phyloP scores from a whole-genome alignment of 768 basidiomycete species.

The Mycena capillaripes region DNA sequence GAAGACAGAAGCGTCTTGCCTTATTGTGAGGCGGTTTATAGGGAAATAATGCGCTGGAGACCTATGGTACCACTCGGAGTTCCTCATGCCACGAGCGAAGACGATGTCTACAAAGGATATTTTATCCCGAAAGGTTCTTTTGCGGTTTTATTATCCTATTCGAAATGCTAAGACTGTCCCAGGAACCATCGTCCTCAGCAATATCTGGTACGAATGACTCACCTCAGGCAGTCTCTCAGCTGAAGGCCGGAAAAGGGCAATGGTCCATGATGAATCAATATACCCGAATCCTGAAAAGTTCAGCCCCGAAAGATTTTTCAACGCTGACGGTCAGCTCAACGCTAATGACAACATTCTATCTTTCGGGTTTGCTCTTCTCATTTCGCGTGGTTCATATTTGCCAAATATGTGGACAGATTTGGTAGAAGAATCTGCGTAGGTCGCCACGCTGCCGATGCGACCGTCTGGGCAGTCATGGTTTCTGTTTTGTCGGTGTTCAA shows the following conservation, averaged over 20 bases:
- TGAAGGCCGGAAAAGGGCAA: conserved; percentile 11
- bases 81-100: conserved; percentile 38
- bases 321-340: conserved; percentile 13
- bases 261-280: conserved; percentile 43
- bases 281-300: conserved; percentile 46
- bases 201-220: not conserved
- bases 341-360: not conserved
- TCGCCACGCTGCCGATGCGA: conserved; percentile 9
- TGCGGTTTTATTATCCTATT: not conserved
- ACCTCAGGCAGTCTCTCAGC: not conserved
- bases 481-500: conserved; percentile 5
- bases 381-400: not conserved
- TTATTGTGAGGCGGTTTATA: conserved; percentile 24
- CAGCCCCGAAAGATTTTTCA: conserved; percentile 45
- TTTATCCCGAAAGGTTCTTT: conserved; percentile 49
- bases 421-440: conserved; percentile 7
- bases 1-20: conserved; percentile 38
- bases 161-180: not conserved
- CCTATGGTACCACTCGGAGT: conserved; percentile 23
- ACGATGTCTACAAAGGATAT: conserved; percentile 49
- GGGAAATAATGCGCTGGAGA: conserved; percentile 30
- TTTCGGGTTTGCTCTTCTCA: not conserved
- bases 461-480: conserved; percentile 9
- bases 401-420: conserved; percentile 6
- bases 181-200: conserved; percentile 11